Conservation (phyloP, 208 protist genomes). For the Lotmaria passim region DNA sequence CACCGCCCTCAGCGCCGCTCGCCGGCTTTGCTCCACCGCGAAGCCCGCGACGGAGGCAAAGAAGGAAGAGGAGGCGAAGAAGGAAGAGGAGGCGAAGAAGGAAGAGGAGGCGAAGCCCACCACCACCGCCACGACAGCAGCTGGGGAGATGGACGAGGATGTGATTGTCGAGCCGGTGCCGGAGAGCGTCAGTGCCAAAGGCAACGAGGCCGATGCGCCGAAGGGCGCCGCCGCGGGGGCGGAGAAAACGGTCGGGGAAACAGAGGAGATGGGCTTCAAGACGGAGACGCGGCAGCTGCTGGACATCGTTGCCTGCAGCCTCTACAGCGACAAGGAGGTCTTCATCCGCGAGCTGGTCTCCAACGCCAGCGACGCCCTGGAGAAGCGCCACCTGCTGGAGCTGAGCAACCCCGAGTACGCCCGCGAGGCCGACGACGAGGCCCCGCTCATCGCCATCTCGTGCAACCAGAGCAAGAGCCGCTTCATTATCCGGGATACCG, state of each 20-base stretch:
- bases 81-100: background rate
- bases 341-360: slow-evolving; percentile 98
- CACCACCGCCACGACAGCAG: slow-evolving; percentile 13
- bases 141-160: slow-evolving; percentile 80
- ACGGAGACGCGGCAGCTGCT: slow-evolving; percentile 98
- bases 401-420: slow-evolving; percentile 87
- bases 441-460: slow-evolving; percentile 75
- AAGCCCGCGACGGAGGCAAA: slow-evolving; percentile 8
- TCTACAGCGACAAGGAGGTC: slow-evolving; percentile 98
- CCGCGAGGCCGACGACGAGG: slow-evolving; percentile 81
- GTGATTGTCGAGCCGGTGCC: slow-evolving; percentile 83
- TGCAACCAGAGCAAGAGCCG: slow-evolving; percentile 94
- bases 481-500: slow-evolving; percentile 94
- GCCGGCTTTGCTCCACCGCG: slow-evolving; percentile 29
- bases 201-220: slow-evolving; percentile 23
- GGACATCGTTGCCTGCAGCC: slow-evolving; percentile 97
- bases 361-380: slow-evolving; percentile 97
- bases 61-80: slow-evolving; percentile 2
- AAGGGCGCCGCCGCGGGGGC: slow-evolving; percentile 31
- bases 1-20: slow-evolving; percentile 19
- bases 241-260: slow-evolving; percentile 74
- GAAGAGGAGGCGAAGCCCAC: slow-evolving; percentile 34
- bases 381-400: slow-evolving; percentile 94
- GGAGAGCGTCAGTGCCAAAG: slow-evolving; percentile 23
- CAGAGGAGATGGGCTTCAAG: slow-evolving; percentile 95